A percentile compares a stretch with the other conserved stretches of the same genome.
These are phyloP conservation scores for Beverwykella pulmonaria DNA, from an alignment of 495 filamentous ascomycete species.

Conservation along the genomic window DNA sequence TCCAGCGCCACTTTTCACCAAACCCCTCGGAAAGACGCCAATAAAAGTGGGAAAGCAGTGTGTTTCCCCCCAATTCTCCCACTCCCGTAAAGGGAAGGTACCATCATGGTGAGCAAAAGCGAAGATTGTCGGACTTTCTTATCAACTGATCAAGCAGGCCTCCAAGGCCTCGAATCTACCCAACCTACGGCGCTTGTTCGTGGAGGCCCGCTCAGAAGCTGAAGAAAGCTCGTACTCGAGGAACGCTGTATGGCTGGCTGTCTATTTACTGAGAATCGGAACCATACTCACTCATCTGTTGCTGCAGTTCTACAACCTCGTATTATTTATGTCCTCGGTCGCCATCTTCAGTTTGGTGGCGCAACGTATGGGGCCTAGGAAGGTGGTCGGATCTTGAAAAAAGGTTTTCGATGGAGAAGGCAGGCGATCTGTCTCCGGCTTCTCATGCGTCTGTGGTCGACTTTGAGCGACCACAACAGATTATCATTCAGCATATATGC, in stretches of 20 bases:
- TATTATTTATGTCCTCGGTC: constrained; percentile 92
- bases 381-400: constrained; percentile 3
- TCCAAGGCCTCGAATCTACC: constrained; percentile 73
- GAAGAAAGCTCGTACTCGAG: constrained; percentile 95
- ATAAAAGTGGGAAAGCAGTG: no score
- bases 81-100: not conserved
- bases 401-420: not conserved
- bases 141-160: no score
- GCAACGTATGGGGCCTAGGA: constrained; percentile 62
- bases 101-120: constrained; percentile 8
- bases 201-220: constrained; percentile 88
- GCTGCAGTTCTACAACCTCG: constrained; percentile 85
- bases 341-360: constrained; percentile 89
- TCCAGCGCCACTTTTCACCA: no score
- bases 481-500: not conserved
- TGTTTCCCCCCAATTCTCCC: not conserved
- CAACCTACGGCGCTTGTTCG: constrained; percentile 93
- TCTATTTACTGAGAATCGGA: not conserved
- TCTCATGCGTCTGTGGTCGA: not conserved
- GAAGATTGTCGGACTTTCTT: no score
- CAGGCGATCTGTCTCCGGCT: no score
- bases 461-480: not conserved
- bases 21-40: no score
- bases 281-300: not conserved
- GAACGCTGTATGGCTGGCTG: constrained; percentile 71